Percentiles rank a stretch among this genome's conserved stretches.
Conservation (phyloP, 257 asterid genomes). For the Cinchona pubescens region DNA sequence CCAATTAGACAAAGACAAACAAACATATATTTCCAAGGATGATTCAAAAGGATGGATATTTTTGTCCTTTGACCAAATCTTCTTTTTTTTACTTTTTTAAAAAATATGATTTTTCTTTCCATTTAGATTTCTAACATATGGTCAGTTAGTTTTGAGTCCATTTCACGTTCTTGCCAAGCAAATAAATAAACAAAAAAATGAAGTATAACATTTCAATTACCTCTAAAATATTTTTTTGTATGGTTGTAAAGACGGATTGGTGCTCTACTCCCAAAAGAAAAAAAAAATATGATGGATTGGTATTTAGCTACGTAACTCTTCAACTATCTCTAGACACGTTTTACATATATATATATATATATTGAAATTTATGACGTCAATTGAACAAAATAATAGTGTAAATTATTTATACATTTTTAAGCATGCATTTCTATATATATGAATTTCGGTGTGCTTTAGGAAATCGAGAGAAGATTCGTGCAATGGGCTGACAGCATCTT, state of each 20-base stretch:
- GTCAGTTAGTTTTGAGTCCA: not conserved
- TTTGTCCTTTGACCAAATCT: not conserved
- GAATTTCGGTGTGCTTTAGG: not conserved
- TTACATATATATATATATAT: no score
- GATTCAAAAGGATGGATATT: not conserved
- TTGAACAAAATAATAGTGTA: no score
- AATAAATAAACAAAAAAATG: no score
- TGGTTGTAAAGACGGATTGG: not conserved
- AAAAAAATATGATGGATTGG: no score
- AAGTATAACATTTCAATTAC: conserved; percentile 13
- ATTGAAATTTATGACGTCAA: no score
- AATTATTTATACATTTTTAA: no score
- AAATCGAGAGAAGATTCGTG: not conserved
- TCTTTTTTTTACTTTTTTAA: not conserved
- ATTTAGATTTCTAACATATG: not conserved
- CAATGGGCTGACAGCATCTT: not conserved
- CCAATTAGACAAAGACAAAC: conserved; percentile 19
- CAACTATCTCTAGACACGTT: not conserved
- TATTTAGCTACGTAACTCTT: not conserved
- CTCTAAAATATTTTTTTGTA: not conserved
- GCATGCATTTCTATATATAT: not conserved
- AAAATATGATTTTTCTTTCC: not conserved
- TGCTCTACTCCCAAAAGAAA: no score
- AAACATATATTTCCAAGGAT: not conserved
- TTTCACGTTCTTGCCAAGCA: not conserved